Base-by-base conservation (phyloP, 2,329 filamentous ascomycete genomes). In the Colletotrichum agaves region DNA sequence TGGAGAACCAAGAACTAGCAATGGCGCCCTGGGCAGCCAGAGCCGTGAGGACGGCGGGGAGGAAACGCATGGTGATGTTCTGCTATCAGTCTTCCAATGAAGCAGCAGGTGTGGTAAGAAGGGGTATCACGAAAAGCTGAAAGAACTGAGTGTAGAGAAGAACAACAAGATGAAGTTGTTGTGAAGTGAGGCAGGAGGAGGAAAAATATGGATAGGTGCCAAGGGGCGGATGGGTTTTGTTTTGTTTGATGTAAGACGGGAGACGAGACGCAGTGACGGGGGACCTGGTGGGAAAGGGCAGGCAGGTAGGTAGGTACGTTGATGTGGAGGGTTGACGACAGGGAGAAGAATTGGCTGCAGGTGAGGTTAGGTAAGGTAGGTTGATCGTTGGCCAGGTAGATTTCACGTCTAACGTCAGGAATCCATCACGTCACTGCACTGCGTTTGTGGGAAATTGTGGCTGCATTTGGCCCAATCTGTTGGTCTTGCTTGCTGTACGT, bases 1-100 rank as follows among this genome's bases (percentile, higher is more conserved):
- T 96, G 77, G 87, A 88, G 77, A 97, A 94, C 94, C 94, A 98
- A 79, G 82, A 91, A 82, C 90, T 94, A 71, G 90, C 93, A 71
- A 88, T 81, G 53, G 88, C 89, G 70, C 85, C 86, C 76, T 93
- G 88, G 44, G 91, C 87, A 76, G 92, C 91, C 66, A 97, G 83
- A 74, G 89, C 88, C 75, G 93, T 84, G 72, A 95, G 81, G 80
- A 93, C 78, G 77, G 90, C 87, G 70, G 87, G 84, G 76, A 93
- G 81, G 80, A 96, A 87, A 85, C 88, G 96, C 94, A 98, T 97
- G 70, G 41, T 52, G 37, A n/a, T 44, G 44, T 63, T 55, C 57
- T 60, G 53, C 47, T 23, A 43, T 59, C 49, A 57, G 43, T 61
- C 55, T 70, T 69, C 55, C 60, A 59, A 64, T 62, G 27, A 70